phyloP scores from a whole-genome alignment of 768 basidiomycete genomes.

The Suillus spraguei region DNA sequence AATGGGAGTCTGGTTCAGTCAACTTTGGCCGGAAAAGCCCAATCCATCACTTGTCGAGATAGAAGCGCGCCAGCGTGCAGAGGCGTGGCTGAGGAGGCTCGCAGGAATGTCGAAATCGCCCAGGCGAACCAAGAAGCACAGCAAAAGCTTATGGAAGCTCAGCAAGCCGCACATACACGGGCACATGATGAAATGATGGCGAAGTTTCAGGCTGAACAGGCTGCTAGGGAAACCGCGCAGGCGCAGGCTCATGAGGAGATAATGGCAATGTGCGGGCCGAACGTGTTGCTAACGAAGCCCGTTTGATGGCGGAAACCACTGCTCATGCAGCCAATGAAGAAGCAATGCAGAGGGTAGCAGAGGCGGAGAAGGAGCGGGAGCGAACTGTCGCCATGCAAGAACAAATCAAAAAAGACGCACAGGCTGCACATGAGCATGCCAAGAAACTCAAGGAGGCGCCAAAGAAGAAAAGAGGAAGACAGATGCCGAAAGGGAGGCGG shows the following conservation, averaged over 20 bases:
- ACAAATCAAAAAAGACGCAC: slow-evolving; percentile 9
- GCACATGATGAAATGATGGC: not conserved
- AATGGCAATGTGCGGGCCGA: slow-evolving; percentile 12
- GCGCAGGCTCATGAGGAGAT: not conserved
- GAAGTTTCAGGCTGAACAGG: not conserved
- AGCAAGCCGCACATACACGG: not conserved
- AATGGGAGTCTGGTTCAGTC: not conserved
- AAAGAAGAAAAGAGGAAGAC: slow-evolving; percentile 23
- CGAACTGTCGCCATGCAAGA: slow-evolving; percentile 11
- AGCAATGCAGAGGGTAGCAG: not conserved
- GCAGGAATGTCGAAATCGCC: slow-evolving; percentile 3
- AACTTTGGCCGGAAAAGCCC: not conserved
- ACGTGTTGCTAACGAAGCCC: slow-evolving; percentile 10
- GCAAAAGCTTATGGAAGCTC: not conserved
- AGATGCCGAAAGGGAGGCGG: slow-evolving; percentile 14
- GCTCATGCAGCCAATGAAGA: slow-evolving; percentile 13
- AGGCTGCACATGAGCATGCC: slow-evolving; percentile 13
- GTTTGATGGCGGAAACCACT: slow-evolving; percentile 10
- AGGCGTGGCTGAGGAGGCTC: slow-evolving; percentile 10
- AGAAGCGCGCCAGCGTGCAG: slow-evolving; percentile 7
- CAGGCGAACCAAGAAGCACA: not conserved
- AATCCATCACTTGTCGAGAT: slow-evolving; percentile 9
- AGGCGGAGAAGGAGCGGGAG: slow-evolving; percentile 16
- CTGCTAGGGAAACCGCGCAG: not conserved
- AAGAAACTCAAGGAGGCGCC: slow-evolving; percentile 14